A percentile compares a stretch with the other conserved stretches of the same genome.
Conservation (phyloP, 768 basidiomycete genomes). For the Pisolithus orientalis region DNA sequence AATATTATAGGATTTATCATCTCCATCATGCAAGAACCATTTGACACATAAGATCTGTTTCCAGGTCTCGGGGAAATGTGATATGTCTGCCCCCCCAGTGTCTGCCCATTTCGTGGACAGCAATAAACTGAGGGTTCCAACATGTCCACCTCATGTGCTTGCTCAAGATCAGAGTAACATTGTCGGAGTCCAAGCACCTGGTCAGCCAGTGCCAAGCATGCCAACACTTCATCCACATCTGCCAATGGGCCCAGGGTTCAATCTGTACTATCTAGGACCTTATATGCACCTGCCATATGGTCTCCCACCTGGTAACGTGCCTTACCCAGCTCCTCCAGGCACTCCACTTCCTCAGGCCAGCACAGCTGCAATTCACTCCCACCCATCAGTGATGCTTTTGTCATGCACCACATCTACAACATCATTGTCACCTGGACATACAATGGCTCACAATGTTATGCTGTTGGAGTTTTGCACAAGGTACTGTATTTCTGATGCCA, state of each 20-base stretch:
- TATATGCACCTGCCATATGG: no score
- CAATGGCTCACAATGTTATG: not conserved
- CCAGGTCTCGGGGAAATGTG: not conserved
- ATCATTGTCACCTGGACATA: not conserved
- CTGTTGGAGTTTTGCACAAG: not conserved
- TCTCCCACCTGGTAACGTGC: no score
- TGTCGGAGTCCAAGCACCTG: not conserved
- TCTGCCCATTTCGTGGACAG: not conserved
- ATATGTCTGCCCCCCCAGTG: not conserved
- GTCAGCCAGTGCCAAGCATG: not conserved
- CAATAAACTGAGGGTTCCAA: not conserved
- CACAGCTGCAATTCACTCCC: no score
- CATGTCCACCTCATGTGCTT: not conserved
- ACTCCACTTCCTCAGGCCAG: no score
- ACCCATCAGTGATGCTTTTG: no score
- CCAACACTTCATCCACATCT: no score
- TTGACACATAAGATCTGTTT: not conserved
- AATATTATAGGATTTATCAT: not conserved
- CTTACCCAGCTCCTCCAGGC: no score
- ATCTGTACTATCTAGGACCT: no score
- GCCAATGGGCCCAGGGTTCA: no score
- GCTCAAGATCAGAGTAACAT: not conserved
- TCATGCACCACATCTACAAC: not conserved
- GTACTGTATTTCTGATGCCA: not conserved
- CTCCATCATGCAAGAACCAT: not conserved